Evolutionary conservation across 2,329 filamentous ascomycete species (phyloP).

Genomic region (Epichloe sibirici): DNA sequence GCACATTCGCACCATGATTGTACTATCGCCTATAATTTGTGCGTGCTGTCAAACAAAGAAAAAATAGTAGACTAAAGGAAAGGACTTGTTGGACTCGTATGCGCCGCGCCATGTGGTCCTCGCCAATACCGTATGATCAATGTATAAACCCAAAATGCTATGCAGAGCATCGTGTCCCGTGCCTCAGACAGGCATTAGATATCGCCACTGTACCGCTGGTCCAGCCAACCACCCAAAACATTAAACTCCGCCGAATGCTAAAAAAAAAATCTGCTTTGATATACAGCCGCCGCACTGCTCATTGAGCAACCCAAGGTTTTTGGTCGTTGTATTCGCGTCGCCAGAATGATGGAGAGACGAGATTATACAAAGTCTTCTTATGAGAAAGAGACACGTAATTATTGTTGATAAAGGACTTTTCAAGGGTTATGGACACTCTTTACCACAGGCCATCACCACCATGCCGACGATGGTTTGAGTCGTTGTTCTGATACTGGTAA

Average conservation of each 20-base stretch:
- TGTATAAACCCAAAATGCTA: not conserved
- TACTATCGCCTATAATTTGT: not conserved
- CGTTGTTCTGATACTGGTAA: conserved; percentile 25
- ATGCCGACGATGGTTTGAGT: conserved; percentile 22
- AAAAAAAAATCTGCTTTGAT: conserved; percentile 14
- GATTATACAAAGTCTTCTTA: conserved; percentile 7
- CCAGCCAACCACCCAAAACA: conserved; percentile 14
- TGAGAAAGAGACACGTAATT: conserved; percentile 1
- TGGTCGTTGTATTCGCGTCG: conserved; percentile 7
- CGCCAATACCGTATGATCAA: conserved; percentile 1
- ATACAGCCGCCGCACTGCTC: conserved; percentile 8
- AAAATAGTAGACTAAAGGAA: not conserved
- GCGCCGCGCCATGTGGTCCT: not conserved
- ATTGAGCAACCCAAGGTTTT: not conserved
- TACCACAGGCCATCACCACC: conserved; percentile 32
- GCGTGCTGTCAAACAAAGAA: not conserved
- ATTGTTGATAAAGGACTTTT: conserved; percentile 6
- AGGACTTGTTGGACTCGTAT: not conserved
- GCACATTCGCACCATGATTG: not conserved
- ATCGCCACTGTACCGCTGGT: conserved; percentile 11
- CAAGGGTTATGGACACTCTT: conserved; percentile 9
- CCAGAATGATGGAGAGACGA: not conserved
- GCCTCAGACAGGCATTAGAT: not conserved
- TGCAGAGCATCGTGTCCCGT: not conserved
- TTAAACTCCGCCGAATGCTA: conserved; percentile 25